Base-by-base conservation (phyloP, 306 rosid species). In the Sicyos edulis region DNA sequence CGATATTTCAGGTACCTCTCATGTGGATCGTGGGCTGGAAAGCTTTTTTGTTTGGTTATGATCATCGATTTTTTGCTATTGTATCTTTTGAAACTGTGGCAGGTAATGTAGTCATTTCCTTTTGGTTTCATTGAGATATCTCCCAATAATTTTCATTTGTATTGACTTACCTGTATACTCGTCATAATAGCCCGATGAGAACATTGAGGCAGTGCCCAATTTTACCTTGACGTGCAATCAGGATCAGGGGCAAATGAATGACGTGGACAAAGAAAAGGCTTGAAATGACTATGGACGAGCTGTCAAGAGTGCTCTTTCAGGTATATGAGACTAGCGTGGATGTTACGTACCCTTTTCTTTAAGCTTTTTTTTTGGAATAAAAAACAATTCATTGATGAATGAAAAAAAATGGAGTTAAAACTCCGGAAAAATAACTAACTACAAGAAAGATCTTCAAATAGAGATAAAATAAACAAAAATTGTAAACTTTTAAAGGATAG, bases 21-120 rank as follows among this genome's bases (percentile, higher is more conserved):
- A 1, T 88, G 96, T 76, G 98, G 98, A 79, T 74, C 91, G 6
- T 92, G 96, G 91, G 98, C 91, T 7, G 96, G 96, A 70, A 90
- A 92, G 82, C 85, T 90, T 67, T 90, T 89, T 83, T 88, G 92
- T 85, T 80, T 92, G 84, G 96, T 85, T 68, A 88, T 92, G 98
- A 78, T 88, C 45, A 83, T 92, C 55, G 96, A 89, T 66, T 92
- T 84, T 81, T 58, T 90, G 78, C 73, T 92, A 17, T 89, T 95
- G 96, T 85, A 77, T 74, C 78, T 88, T 62, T 69, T 90, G 86
- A 85, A 92, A 80, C 44, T 82, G 20, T 90, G 84, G 88, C 86
- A 88, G 90, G 91, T 92, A 80, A 44, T 71, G 14, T 7, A 54
- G 47, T 29, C 16, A 7, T 15, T 56, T 44, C 51, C 67, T n/a